Base-by-base conservation (phyloP, 129 eudicot genomes). In the Centella asiatica region DNA sequence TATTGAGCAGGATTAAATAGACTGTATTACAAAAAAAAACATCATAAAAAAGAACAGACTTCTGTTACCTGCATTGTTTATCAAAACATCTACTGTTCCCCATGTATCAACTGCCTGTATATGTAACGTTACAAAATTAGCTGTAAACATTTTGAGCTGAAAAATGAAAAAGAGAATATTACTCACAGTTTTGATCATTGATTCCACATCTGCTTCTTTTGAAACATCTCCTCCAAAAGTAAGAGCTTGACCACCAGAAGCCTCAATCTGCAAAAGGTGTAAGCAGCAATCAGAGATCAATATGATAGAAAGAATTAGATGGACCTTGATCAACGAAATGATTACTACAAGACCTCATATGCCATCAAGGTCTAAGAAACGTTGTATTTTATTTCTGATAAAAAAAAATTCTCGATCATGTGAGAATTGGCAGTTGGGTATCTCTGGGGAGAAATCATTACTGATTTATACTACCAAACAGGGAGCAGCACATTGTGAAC, bases 101-200 rank as follows among this genome's bases (percentile, higher is more conserved):
- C 95, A 85, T 18, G 73, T 54, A 76, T 85, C 85, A 69, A 82
- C 88, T 40, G 80, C 83, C 94, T 85, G 77, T 24, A 85, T 33
- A 46, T 20, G 65, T 57, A 33, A 33, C 19, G 20, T 40, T 52
- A 24, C 58, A 27, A 52, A 57, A 15, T 29, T 61, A 33, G 36
- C 5, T 27, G 19, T 61, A 32, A 4, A 27, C 2, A 26, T 24
- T 27, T 12, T 47, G 36, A 51, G 60, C 17, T 7, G 23, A 58
- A 66, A 2, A 17, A 50, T n/a, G 0, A 55, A 66, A 53, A 24
- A 20, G n/a, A 1, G 6, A 26, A 56, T 3, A 9, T 32, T 23
- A 13, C 83, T 81, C 60, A 85, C 95, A 17, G 95, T 75, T 71
- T 85, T 79, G 44, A 85, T 69, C 95, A 85, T 82, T 13, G 88